These are phyloP conservation scores for Salix exigua DNA, from an alignment of 345 rosid species.

Conservation along the genomic window DNA sequence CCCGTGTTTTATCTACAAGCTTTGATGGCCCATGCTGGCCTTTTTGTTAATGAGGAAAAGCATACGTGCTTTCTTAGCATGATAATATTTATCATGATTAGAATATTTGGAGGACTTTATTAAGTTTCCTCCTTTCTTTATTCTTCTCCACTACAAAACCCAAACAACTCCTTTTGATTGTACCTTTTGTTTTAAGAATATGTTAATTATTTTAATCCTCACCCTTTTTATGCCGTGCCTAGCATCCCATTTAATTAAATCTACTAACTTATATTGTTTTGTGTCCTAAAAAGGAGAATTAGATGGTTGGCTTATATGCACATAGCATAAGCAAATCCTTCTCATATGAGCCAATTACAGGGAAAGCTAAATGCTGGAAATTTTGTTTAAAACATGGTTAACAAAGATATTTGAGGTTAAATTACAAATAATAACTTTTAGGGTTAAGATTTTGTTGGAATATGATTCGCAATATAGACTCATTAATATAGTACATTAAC, in stretches of 20 bases:
- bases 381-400: no score
- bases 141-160: constrained; percentile 26
- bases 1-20: constrained; percentile 24
- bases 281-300: constrained; percentile 19
- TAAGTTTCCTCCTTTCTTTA: constrained; percentile 7
- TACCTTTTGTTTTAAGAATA: constrained; percentile 11
- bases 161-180: constrained; percentile 33
- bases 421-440: no score
- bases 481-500: no score
- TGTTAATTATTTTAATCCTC: constrained; percentile 12
- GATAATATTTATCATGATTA: constrained; percentile 2
- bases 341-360: no score
- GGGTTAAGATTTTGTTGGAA: no score
- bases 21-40: constrained; percentile 32
- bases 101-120: constrained; percentile 1
- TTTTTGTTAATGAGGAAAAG: constrained; percentile 23
- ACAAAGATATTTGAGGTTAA: no score
- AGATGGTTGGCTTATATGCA: constrained; percentile 38
- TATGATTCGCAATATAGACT: no score
- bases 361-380: no score
- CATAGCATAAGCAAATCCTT: no score
- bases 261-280: neutral
- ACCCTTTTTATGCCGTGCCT: constrained; percentile 24
- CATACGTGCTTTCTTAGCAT: constrained; percentile 27
- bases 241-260: constrained; percentile 15